Evolutionary conservation across 345 rosid genomes (phyloP).

Genomic region (Linum lewisii): DNA sequence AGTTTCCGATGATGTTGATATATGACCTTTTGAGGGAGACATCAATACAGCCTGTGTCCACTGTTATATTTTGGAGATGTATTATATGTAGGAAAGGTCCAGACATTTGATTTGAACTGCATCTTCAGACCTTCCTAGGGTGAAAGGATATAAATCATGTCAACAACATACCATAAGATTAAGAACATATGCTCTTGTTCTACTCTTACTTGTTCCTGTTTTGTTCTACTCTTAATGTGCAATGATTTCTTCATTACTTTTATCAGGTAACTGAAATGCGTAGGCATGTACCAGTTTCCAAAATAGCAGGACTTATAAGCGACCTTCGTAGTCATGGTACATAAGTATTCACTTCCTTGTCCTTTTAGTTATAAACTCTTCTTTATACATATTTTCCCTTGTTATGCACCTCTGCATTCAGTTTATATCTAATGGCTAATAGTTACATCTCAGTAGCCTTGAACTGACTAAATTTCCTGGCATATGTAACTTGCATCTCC

Average conservation of each 20-base stretch:
- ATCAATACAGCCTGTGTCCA: no score
- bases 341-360: slow-evolving; percentile 5
- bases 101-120: no score
- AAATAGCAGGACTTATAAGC: slow-evolving; percentile 52
- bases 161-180: background rate
- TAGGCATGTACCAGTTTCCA: slow-evolving; percentile 49
- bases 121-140: background rate
- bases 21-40: no score
- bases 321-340: slow-evolving; percentile 77
- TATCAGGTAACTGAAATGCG: slow-evolving; percentile 64
- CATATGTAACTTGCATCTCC: no score
- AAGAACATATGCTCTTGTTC: background rate
- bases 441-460: background rate
- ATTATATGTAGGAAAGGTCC: no score
- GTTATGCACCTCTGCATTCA: background rate
- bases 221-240: slow-evolving; percentile 4
- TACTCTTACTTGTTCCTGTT: background rate
- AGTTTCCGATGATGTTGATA: no score
- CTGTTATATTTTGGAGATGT: no score
- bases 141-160: background rate
- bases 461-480: no score
- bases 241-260: slow-evolving; percentile 9
- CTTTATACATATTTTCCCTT: background rate
- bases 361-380: background rate
- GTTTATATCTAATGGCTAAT: background rate